Base-by-base conservation (phyloP, 768 basidiomycete species). In the Artomyces pyxidatus region DNA sequence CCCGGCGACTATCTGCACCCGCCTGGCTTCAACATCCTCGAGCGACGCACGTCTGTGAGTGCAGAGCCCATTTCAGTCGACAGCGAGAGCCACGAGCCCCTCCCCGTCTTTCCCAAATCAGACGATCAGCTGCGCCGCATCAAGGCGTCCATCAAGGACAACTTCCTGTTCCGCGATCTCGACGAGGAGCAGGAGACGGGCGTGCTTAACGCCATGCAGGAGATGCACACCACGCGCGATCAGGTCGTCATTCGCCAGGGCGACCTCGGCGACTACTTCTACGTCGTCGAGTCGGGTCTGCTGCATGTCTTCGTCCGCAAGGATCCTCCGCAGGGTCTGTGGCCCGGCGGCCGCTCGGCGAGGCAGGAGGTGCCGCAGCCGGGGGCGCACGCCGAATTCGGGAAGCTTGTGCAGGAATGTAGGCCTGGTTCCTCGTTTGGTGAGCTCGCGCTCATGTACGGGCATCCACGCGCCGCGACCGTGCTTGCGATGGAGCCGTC, bases 371-470 rank as follows among this genome's bases (percentile, higher is more conserved):
- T 81, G 57, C 61, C 75, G n/a, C 77, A 78, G 54, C 74, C 80
- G 1, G 78, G 78, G 4, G 78, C 78, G 52, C 84, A 90, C 55
- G 74, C 80, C 4, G 75, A 79, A 52, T 81, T 82, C 58, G 90
- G 90, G 21, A 82, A 78, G 51, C 82, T 86, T 63, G 96, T 97
- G 1, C 80, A 83, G 45, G 86, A 89, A 50, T 92, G 88, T 73
- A 76, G 73, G 39, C 81, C 88, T 1, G 92, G 93, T 3, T 80
- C 76, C 51, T 92, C 86, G 38, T 97, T 98, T 52, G 96, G 96
- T 38, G 95, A 99, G 68, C 75, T 99, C 48, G 96, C 96, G 26
- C 71, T 99, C 57, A 97, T 99, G 95, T 95, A 99, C 68, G 92
- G 91, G 28, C 93, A 95, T 57, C 89, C 90, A 35, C 88, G 96